phyloP scores from a whole-genome alignment of 2,329 filamentous ascomycete genomes.

The Pseudogymnoascus sp. region DNA sequence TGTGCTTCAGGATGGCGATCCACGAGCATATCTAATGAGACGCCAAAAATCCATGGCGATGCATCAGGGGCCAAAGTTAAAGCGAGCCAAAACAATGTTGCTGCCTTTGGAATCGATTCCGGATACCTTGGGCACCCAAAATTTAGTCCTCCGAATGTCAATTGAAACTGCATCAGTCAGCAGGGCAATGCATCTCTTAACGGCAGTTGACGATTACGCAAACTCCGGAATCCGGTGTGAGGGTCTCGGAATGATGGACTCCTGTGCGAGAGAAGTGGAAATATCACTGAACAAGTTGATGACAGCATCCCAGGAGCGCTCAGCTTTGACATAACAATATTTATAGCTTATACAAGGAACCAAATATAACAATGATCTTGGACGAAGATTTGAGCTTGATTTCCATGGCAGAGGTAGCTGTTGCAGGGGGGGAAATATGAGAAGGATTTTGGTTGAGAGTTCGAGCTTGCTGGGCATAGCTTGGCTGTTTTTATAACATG shows the following conservation, averaged over 20 bases:
- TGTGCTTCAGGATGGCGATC: constrained; percentile 24
- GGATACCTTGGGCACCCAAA: constrained; percentile 18
- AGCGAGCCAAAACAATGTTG: constrained; percentile 22
- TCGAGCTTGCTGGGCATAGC: background rate
- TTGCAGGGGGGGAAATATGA: background rate
- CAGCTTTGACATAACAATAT: background rate
- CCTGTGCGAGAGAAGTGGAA: background rate
- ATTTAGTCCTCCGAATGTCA: constrained; percentile 16
- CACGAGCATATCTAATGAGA: constrained; percentile 27
- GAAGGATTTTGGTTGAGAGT: background rate
- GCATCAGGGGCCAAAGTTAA: constrained; percentile 17
- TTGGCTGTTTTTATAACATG: background rate
- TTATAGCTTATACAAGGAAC: background rate
- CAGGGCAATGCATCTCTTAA: constrained; percentile 9
- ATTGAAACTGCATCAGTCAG: constrained; percentile 13
- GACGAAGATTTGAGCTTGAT: background rate
- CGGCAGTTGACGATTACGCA: constrained; percentile 20
- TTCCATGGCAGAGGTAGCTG: background rate
- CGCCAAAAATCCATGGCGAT: constrained; percentile 20
- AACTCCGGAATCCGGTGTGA: constrained; percentile 13
- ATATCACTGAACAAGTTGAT: background rate
- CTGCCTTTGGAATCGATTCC: constrained; percentile 26
- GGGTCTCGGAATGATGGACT: constrained; percentile 17
- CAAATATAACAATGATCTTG: background rate
- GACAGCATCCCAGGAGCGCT: background rate